Conservation (phyloP, 768 basidiomycete species). For the Tulasnella sp. region DNA sequence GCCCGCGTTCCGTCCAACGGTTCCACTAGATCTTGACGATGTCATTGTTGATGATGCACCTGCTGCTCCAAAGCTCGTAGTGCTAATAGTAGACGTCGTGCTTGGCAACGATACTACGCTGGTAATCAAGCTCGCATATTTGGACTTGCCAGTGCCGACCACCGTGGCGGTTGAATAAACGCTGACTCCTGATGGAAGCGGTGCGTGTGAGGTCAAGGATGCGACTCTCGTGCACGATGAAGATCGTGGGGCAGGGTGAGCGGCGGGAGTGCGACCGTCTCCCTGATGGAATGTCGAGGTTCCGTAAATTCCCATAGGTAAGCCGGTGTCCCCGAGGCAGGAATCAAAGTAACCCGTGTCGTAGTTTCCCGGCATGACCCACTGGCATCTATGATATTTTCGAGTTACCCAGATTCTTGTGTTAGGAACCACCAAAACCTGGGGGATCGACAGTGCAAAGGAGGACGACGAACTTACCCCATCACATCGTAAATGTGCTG, state of each 20-base stretch:
- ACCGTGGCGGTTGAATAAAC: constrained; percentile 16
- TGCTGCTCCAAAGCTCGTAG: background rate
- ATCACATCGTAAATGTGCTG: constrained; percentile 58
- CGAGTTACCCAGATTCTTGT: background rate
- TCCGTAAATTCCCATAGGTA: constrained; percentile 72
- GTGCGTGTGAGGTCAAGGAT: constrained; percentile 29
- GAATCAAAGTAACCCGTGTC: constrained; percentile 47
- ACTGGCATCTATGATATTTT: constrained; percentile 37
- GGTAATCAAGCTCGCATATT: background rate
- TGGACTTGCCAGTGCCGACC: background rate
- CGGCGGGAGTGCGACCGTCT: constrained; percentile 55
- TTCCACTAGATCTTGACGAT: background rate
- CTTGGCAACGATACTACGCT: background rate
- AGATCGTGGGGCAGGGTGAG: constrained; percentile 51
- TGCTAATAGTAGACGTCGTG: background rate
- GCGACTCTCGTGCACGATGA: constrained; percentile 38
- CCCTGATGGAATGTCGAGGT: constrained; percentile 70
- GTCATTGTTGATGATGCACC: background rate
- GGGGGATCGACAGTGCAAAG: background rate
- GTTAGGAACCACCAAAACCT: background rate
- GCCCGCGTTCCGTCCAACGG: background rate
- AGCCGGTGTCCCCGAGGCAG: constrained; percentile 47
- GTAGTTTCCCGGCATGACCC: constrained; percentile 53
- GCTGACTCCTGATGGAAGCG: constrained; percentile 19
- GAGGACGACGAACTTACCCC: background rate